Conservation (phyloP, 2,329 filamentous ascomycete species). For the Monosporascus ibericus region DNA sequence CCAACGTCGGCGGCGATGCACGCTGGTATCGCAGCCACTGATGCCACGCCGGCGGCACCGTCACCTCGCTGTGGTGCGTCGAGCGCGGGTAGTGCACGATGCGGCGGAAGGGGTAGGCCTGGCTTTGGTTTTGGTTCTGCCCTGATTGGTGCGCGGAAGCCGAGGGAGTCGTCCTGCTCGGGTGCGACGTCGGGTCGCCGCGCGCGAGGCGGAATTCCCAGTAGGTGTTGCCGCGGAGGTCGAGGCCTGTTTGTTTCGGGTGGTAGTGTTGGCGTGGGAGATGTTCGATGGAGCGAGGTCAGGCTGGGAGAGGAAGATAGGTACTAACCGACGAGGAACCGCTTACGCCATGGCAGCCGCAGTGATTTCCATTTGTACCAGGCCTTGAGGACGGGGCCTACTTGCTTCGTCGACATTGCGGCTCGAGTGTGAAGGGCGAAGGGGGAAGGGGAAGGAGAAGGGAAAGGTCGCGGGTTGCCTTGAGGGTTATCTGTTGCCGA, state of each 20-base stretch:
- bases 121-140: constrained; percentile 10
- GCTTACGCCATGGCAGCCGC: constrained; percentile 57
- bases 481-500: no score
- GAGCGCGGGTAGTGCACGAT: constrained; percentile 54
- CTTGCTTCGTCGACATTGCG: constrained; percentile 29
- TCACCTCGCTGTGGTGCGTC: constrained; percentile 48
- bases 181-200: constrained; percentile 17
- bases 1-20: constrained; percentile 44
- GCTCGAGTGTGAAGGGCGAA: background rate
- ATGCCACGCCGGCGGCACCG: constrained; percentile 58
- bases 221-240: constrained; percentile 62
- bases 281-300: background rate
- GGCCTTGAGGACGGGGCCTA: constrained; percentile 32
- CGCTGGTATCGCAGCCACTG: constrained; percentile 63
- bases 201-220: constrained; percentile 58
- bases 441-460: no score
- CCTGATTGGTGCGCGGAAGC: constrained; percentile 5
- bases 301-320: background rate
- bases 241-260: constrained; percentile 41
- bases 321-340: constrained; percentile 54
- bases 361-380: constrained; percentile 60
- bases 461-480: no score
- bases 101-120: constrained; percentile 48
- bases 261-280: background rate
- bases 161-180: background rate